These are phyloP conservation scores for Scytalidium sp. DNA, from an alignment of 2,329 filamentous ascomycete species.

Conservation along the genomic window DNA sequence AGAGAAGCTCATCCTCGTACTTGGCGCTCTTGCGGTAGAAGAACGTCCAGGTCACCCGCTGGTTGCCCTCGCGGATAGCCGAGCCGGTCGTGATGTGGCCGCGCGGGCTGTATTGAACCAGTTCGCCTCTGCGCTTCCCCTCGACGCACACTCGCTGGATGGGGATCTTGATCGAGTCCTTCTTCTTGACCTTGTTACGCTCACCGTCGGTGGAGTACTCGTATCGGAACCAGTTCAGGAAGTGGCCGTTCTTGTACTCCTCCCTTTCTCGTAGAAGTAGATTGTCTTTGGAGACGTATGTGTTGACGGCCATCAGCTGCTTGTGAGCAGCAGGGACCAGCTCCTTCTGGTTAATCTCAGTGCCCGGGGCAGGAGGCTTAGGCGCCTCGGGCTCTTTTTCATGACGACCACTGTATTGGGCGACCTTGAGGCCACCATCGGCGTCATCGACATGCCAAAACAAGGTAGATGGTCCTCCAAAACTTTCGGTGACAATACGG, in stretches of 20 bases:
- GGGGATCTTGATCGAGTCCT: constrained; percentile 31
- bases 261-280: constrained; percentile 34
- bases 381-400: constrained; percentile 40
- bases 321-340: too few species aligned
- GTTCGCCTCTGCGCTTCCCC: constrained; percentile 39
- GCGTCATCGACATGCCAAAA: background rate
- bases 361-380: constrained; percentile 34
- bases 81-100: constrained; percentile 51
- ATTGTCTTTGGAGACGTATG: constrained; percentile 42
- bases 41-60: constrained; percentile 50
- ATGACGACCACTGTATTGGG: constrained; percentile 22
- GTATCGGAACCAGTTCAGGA: constrained; percentile 44
- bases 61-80: constrained; percentile 48
- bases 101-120: constrained; percentile 45
- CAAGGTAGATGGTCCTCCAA: background rate
- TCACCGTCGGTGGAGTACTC: too few species aligned
- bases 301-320: constrained; percentile 40
- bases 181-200: constrained; percentile 9
- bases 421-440: constrained; percentile 4
- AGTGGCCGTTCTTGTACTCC: constrained; percentile 26
- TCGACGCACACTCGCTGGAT: constrained; percentile 39
- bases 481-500: background rate
- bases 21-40: constrained; percentile 50
- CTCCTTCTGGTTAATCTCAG: too few species aligned
- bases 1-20: constrained; percentile 49